Percentiles rank a stretch among this genome's conserved stretches.
phyloP scores from a whole-genome alignment of 352 stramenopile species.

The Aphanomyces astaci region DNA sequence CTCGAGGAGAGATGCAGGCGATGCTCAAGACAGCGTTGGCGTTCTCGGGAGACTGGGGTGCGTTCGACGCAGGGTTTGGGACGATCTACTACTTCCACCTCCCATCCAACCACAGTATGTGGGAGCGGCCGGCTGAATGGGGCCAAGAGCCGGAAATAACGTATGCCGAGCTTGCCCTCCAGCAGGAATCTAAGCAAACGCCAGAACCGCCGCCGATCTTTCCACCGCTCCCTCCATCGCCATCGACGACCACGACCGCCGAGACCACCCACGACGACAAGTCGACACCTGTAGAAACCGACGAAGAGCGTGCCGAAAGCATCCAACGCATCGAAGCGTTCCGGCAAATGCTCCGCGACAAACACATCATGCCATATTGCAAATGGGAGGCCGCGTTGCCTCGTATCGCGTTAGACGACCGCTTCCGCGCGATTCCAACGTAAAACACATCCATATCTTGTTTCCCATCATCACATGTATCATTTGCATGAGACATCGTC shows the following conservation, averaged over 20 bases:
- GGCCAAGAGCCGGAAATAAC: slow-evolving; percentile 25
- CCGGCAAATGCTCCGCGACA: slow-evolving; percentile 61
- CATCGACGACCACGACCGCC: slow-evolving; percentile 28
- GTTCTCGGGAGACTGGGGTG: slow-evolving; percentile 57
- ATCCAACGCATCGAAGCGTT: slow-evolving; percentile 52
- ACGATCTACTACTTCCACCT: slow-evolving; percentile 79
- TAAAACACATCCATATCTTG: slow-evolving; percentile 23
- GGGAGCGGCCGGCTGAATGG: slow-evolving; percentile 65
- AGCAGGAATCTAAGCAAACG: not conserved
- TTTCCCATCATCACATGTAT: slow-evolving; percentile 11
- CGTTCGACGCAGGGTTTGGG: slow-evolving; percentile 56
- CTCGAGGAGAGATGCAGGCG: slow-evolving; percentile 71
- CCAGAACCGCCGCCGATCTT: not conserved
- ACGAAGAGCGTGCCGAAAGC: slow-evolving; percentile 25
- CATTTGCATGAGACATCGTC: not conserved
- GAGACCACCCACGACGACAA: slow-evolving; percentile 25
- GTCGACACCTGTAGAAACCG: slow-evolving; percentile 26
- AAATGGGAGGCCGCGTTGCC: slow-evolving; percentile 77
- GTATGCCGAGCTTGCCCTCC: slow-evolving; percentile 10
- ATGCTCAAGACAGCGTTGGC: slow-evolving; percentile 68
- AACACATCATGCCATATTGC: slow-evolving; percentile 77
- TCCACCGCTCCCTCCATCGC: not conserved
- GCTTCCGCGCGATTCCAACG: slow-evolving; percentile 59
- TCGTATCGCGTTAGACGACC: slow-evolving; percentile 57
- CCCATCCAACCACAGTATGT: slow-evolving; percentile 54